A percentile compares a stretch with the other conserved stretches of the same genome.
Conservation (phyloP, 169 alveolate species). For the Eimeria zaria region DNA sequence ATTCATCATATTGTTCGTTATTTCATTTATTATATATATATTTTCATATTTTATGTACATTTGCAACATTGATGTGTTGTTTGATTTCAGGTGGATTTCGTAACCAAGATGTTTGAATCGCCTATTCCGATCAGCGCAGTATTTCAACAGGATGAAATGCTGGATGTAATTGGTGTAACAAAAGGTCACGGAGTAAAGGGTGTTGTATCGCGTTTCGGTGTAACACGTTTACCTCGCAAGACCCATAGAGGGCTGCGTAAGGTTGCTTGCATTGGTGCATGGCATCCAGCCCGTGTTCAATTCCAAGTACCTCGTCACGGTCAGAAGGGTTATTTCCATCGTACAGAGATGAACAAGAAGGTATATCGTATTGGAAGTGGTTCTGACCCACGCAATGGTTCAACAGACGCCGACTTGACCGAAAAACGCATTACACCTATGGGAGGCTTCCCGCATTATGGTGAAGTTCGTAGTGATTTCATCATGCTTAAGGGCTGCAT, state of each 20-base stretch:
- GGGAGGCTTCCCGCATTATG: slow-evolving; percentile 99
- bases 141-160: slow-evolving; percentile 98
- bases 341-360: slow-evolving; percentile 99
- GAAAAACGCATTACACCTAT: slow-evolving; percentile 99
- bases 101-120: slow-evolving; percentile 97
- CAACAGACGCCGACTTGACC: slow-evolving; percentile 99
- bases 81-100: slow-evolving; percentile 95
- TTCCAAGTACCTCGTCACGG: slow-evolving; percentile 99
- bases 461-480: slow-evolving; percentile 99
- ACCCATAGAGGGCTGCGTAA: slow-evolving; percentile 99
- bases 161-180: slow-evolving; percentile 99
- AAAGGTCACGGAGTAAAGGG: slow-evolving; percentile 99
- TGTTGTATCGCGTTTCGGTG: slow-evolving; percentile 99
- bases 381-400: slow-evolving; percentile 96
- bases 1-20: too few relatives aligned
- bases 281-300: slow-evolving; percentile 99
- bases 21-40: too few relatives aligned
- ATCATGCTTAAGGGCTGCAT: slow-evolving; percentile 99
- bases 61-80: too few relatives aligned
- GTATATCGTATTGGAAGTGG: slow-evolving; percentile 98
- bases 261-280: slow-evolving; percentile 99
- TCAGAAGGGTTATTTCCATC: slow-evolving; percentile 99
- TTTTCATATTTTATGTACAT: too few relatives aligned
- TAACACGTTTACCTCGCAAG: slow-evolving; percentile 99
- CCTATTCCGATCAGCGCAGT: slow-evolving; percentile 98